phyloP scores from a whole-genome alignment of 805 yeast genomes.

The Pichia cabralensis region DNA sequence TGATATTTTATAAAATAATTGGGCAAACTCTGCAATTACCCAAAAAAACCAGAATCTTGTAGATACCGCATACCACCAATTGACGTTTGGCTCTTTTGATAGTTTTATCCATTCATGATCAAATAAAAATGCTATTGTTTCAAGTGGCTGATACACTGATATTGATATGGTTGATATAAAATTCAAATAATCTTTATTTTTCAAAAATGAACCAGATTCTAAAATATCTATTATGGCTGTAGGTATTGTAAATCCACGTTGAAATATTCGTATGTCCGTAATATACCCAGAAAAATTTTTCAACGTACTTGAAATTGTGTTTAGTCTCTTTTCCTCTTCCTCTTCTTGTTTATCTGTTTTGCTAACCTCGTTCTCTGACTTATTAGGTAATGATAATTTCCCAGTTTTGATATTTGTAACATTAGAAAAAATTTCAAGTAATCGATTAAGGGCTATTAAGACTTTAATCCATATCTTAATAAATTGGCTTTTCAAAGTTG shows the following conservation, averaged over 20 bases:
- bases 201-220: constrained; percentile 2
- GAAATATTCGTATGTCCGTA: constrained; percentile 28
- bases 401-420: too few relatives aligned
- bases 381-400: too few relatives aligned
- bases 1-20: not conserved
- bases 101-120: constrained; percentile 25
- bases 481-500: constrained; percentile 1
- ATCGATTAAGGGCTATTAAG: not conserved
- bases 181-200: constrained; percentile 8
- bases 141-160: constrained; percentile 25
- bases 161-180: constrained; percentile 10
- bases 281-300: constrained; percentile 23
- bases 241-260: constrained; percentile 28
- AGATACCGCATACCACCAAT: constrained; percentile 24
- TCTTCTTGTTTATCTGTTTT: too few relatives aligned
- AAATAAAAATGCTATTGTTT: constrained; percentile 26
- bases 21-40: constrained; percentile 24
- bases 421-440: too few relatives aligned
- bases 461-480: not conserved
- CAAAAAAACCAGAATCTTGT: constrained; percentile 27
- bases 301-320: constrained; percentile 5
- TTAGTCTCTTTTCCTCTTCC: not conserved
- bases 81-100: constrained; percentile 8
- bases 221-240: constrained; percentile 10
- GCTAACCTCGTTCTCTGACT: too few relatives aligned